Evolutionary conservation across 352 stramenopile genomes (phyloP).

Genomic region (Phytopythium sindhum): DNA sequence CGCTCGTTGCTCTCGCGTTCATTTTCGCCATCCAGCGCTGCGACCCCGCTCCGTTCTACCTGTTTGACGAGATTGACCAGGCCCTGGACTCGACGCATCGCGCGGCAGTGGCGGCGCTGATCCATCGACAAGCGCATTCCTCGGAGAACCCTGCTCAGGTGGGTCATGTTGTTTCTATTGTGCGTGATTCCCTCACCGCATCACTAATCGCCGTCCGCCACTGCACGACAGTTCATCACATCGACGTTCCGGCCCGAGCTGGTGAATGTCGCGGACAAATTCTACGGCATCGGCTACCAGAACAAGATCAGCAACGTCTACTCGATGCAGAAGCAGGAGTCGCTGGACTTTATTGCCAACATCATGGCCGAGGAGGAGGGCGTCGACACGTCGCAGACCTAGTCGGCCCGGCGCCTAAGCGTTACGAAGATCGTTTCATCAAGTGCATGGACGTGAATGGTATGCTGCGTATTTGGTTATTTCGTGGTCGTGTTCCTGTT

Average conservation of each 20-base stretch:
- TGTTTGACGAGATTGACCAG: slow-evolving; percentile 99
- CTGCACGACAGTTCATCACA: slow-evolving; percentile 98
- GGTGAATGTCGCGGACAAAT: slow-evolving; percentile 95
- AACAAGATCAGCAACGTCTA: slow-evolving; percentile 98
- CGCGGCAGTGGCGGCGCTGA: slow-evolving; percentile 94
- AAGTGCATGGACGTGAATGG: slow-evolving; percentile 6
- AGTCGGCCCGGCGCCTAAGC: neutral
- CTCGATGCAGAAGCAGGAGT: slow-evolving; percentile 95
- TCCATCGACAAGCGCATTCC: slow-evolving; percentile 95
- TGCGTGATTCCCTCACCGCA: neutral
- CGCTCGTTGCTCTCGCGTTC: slow-evolving; percentile 98
- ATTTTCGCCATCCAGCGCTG: slow-evolving; percentile 99
- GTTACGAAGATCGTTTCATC: neutral
- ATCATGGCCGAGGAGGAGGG: slow-evolving; percentile 89
- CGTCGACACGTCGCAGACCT: slow-evolving; percentile 28
- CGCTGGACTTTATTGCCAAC: slow-evolving; percentile 95
- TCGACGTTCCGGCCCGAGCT: slow-evolving; percentile 99
- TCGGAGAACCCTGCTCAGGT: slow-evolving; percentile 96
- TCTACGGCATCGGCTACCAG: slow-evolving; percentile 98
- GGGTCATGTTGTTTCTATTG: neutral
- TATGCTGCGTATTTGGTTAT: slow-evolving; percentile 7
- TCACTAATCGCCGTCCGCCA: too few relatives aligned
- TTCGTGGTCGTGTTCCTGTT: neutral
- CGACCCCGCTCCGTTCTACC: slow-evolving; percentile 99
- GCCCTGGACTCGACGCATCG: slow-evolving; percentile 99